A percentile compares a stretch with the other conserved stretches of the same genome.
Conservation (phyloP, 139 green algal genomes). For the Chlorella sp. region DNA sequence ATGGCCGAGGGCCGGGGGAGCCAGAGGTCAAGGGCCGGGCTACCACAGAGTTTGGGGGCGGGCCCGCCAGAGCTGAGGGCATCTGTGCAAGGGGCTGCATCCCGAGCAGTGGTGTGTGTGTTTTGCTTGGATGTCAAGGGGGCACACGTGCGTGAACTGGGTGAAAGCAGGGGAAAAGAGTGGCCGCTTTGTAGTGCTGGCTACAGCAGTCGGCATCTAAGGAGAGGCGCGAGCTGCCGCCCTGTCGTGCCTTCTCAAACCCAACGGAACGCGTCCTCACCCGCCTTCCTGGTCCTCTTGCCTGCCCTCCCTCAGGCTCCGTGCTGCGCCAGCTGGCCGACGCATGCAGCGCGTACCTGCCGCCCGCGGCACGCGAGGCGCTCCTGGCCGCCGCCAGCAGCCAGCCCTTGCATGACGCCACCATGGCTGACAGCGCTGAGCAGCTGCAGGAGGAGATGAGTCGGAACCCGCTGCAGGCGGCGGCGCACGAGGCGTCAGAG, state of each 20-base stretch:
- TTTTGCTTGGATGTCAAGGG: too few relatives aligned
- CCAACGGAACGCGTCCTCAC: too few relatives aligned
- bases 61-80: neutral
- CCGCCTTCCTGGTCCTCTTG: too few relatives aligned
- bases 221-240: too few relatives aligned
- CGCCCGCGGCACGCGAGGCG: neutral
- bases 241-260: neutral
- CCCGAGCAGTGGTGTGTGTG: neutral
- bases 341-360: conserved; percentile 40
- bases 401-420: neutral
- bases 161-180: too few relatives aligned
- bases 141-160: too few relatives aligned
- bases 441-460: conserved; percentile 33
- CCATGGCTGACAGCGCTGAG: neutral
- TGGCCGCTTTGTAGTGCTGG: neutral
- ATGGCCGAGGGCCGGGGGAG: too few relatives aligned
- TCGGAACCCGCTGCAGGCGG: conserved; percentile 33
- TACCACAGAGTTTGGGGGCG: too few relatives aligned
- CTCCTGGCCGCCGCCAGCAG: conserved; percentile 12
- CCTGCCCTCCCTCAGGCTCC: neutral
- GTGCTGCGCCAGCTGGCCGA: conserved; percentile 36
- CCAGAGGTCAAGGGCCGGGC: too few relatives aligned
- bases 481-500: conserved; percentile 42
- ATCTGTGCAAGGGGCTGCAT: neutral
- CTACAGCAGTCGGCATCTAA: too few relatives aligned